Percentiles rank a stretch among this genome's conserved stretches.
phyloP scores from a whole-genome alignment of 1,139 yeast species.

The Lodderomyces elongisporus region DNA sequence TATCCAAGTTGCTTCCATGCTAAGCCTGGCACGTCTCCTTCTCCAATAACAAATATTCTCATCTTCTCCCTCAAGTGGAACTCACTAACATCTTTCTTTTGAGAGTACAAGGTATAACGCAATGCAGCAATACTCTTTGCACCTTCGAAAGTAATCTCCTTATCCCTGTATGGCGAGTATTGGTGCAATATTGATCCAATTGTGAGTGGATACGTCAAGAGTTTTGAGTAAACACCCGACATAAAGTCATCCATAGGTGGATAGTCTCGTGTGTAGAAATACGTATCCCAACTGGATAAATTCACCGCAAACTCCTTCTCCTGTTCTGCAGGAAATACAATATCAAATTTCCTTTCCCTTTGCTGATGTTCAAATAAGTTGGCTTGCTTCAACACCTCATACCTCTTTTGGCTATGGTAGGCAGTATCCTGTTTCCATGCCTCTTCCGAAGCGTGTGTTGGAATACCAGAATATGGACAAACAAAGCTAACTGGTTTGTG shows the following conservation, averaged over 20 bases:
- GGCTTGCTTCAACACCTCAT: constrained; percentile 75
- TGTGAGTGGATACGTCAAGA: constrained; percentile 88
- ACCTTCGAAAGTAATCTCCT: constrained; percentile 88
- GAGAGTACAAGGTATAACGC: constrained; percentile 81
- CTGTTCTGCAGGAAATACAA: constrained; percentile 83
- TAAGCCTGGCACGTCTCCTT: constrained; percentile 88
- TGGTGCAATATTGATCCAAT: constrained; percentile 80
- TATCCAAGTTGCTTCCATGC: constrained; percentile 94
- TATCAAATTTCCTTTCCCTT: constrained; percentile 87
- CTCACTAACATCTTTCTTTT: constrained; percentile 29
- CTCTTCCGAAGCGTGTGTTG: constrained; percentile 85
- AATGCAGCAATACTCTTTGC: constrained; percentile 87
- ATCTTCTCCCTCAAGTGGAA: constrained; percentile 69
- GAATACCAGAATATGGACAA: constrained; percentile 92
- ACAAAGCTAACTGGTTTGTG: constrained; percentile 73
- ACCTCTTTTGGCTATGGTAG: constrained; percentile 63
- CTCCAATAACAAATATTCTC: constrained; percentile 86
- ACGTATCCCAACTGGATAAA: constrained; percentile 86
- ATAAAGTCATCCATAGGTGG: constrained; percentile 96
- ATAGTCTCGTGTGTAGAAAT: constrained; percentile 86
- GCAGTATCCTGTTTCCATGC: constrained; percentile 82
- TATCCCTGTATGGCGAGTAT: constrained; percentile 80
- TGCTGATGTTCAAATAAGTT: constrained; percentile 93
- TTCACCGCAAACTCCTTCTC: constrained; percentile 74
- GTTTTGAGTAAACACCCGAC: constrained; percentile 90